Conservation (phyloP, 73 alveolate genomes). For the Tetrahymena elliotti region DNA sequence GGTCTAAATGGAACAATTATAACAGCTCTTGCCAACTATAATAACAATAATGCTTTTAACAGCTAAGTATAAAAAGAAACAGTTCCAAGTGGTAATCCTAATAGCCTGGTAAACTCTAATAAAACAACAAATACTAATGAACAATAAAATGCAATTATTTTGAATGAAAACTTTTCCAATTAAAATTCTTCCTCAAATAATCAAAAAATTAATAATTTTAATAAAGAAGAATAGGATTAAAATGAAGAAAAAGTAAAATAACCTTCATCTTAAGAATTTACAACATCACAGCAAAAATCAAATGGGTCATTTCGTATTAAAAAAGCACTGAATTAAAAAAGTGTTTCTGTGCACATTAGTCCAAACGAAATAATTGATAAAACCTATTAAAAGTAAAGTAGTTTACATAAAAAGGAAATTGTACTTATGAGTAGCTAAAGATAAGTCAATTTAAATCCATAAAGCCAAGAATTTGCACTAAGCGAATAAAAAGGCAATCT, state of each 20-base stretch:
- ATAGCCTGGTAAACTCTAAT: too few relatives aligned
- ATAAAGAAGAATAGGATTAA: background rate
- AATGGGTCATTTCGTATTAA: background rate
- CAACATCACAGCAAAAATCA: background rate
- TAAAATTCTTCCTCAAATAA: background rate
- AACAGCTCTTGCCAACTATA: background rate
- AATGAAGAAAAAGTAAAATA: background rate
- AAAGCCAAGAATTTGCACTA: background rate
- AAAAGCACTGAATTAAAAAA: background rate
- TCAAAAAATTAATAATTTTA: too few relatives aligned
- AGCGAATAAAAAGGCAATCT: background rate
- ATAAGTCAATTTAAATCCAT: background rate
- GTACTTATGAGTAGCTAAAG: background rate
- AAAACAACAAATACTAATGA: background rate
- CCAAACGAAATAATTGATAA: background rate
- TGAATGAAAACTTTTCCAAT: background rate
- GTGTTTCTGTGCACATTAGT: background rate
- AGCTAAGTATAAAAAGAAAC: too few relatives aligned
- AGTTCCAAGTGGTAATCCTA: too few relatives aligned
- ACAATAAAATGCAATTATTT: background rate
- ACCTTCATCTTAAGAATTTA: background rate
- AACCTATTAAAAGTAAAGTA: background rate
- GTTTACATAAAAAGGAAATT: background rate
- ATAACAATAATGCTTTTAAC: background rate
- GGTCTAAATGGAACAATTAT: background rate